Conservation (phyloP, 768 basidiomycete genomes). For the Symmetrospora coprosmae region DNA sequence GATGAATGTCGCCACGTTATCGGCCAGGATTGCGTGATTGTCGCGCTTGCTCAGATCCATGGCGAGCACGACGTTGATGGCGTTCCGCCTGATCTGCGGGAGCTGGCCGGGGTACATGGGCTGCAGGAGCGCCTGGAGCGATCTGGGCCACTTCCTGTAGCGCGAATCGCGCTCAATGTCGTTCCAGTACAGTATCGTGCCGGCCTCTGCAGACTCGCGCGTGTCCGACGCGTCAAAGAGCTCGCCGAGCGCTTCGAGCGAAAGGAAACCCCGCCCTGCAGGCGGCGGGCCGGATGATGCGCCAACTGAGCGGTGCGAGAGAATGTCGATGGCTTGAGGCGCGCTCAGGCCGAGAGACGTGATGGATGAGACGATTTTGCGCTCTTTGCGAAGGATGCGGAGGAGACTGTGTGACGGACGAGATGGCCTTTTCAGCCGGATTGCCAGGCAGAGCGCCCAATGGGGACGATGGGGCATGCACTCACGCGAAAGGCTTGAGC, state of each 20-base stretch:
- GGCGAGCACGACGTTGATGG: constrained; percentile 68
- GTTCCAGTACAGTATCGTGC: constrained; percentile 71
- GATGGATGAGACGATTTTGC: constrained; percentile 48
- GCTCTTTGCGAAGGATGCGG: constrained; percentile 59
- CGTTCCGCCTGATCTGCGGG: constrained; percentile 56
- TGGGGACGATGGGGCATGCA: background rate
- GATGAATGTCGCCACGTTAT: constrained; percentile 56
- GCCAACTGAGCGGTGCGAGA: constrained; percentile 53
- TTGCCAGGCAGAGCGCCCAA: too few relatives aligned
- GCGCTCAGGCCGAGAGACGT: constrained; percentile 51
- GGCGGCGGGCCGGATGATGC: constrained; percentile 42
- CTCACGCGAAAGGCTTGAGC: constrained; percentile 54
- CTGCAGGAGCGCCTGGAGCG: constrained; percentile 47
- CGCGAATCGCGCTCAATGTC: constrained; percentile 69
- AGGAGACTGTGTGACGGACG: constrained; percentile 43
- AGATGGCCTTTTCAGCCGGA: too few relatives aligned
- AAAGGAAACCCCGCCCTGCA: background rate
- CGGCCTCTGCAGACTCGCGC: constrained; percentile 50
- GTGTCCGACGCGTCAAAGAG: constrained; percentile 86
- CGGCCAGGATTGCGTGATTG: constrained; percentile 51
- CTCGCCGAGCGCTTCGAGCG: constrained; percentile 39
- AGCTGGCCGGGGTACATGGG: constrained; percentile 68
- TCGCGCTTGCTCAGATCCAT: constrained; percentile 59
- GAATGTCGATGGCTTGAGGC: constrained; percentile 54
- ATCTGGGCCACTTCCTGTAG: constrained; percentile 38